These are phyloP conservation scores for Pelargonium cotyledonis DNA, from an alignment of 441 rosid genomes.

Conservation along the genomic window DNA sequence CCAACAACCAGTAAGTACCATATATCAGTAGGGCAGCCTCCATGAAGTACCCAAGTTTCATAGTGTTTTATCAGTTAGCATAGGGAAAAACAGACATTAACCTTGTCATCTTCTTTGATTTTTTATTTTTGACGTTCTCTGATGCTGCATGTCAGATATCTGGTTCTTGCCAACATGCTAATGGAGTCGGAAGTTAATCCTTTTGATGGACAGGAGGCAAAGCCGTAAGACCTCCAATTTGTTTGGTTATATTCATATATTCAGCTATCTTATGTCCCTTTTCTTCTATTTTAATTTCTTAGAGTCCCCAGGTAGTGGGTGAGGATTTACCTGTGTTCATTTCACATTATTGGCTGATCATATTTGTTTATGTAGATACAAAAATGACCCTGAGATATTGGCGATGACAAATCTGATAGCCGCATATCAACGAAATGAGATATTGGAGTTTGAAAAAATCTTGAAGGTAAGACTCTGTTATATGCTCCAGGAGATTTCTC, in stretches of 20 bases:
- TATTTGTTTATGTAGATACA: constrained; percentile 48
- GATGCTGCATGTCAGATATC: constrained; percentile 43
- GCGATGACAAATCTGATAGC: constrained; percentile 98
- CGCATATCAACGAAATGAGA: constrained; percentile 95
- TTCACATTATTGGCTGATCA: neutral
- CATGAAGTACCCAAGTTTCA: too few relatives aligned
- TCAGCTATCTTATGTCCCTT: neutral
- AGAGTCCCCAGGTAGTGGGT: too few relatives aligned
- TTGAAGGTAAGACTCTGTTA: constrained; percentile 54
- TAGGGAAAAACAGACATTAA: neutral
- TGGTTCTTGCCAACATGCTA: constrained; percentile 98
- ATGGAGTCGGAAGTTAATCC: constrained; percentile 99
- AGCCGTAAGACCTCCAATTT: constrained; percentile 66
- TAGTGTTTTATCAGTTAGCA: neutral
- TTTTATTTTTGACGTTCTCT: neutral
- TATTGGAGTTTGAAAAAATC: constrained; percentile 93
- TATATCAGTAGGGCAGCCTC: too few relatives aligned
- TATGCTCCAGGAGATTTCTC: neutral
- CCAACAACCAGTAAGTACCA: too few relatives aligned
- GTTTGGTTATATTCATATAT: neutral
- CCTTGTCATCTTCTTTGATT: too few relatives aligned
- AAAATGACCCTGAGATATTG: constrained; percentile 97
- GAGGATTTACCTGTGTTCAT: neutral
- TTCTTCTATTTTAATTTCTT: neutral
- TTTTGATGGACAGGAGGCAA: constrained; percentile 99